Conservation (phyloP, 352 stramenopile species). For the Discostella stelligera region DNA sequence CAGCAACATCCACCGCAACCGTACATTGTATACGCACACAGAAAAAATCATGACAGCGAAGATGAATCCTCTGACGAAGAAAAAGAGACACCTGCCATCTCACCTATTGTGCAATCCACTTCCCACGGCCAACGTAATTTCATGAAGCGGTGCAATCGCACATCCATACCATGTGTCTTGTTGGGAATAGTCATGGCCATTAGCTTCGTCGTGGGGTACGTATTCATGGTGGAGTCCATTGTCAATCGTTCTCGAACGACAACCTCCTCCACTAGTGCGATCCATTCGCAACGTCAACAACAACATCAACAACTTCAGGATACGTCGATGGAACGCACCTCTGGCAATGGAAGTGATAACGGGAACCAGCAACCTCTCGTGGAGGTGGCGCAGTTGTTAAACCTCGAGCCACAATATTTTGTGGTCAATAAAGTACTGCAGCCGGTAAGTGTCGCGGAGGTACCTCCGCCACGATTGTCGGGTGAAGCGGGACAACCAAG, state of each 20-base stretch:
- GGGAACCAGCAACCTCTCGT: not conserved
- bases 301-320: not conserved
- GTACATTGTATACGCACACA: not conserved
- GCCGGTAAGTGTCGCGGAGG: not conserved
- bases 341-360: not conserved
- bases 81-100: not conserved
- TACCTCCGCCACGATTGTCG: not conserved
- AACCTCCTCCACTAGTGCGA: not conserved
- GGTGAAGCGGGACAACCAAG: not conserved
- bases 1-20: conserved; percentile 1
- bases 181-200: conserved; percentile 9
- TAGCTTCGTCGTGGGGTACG: conserved; percentile 10
- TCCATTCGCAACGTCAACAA: not conserved
- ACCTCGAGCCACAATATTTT: conserved; percentile 6
- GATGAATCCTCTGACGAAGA: conserved; percentile 6
- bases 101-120: not conserved
- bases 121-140: not conserved
- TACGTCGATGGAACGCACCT: not conserved
- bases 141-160: not conserved
- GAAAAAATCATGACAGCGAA: not conserved
- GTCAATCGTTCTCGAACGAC: conserved; percentile 1
- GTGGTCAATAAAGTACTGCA: conserved; percentile 2
- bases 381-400: conserved; percentile 5
- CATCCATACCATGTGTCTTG: conserved; percentile 2
- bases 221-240: conserved; percentile 9